Evolutionary conservation across 2,329 filamentous ascomycete species (phyloP).

Genomic region (Trichoderma sp.): DNA sequence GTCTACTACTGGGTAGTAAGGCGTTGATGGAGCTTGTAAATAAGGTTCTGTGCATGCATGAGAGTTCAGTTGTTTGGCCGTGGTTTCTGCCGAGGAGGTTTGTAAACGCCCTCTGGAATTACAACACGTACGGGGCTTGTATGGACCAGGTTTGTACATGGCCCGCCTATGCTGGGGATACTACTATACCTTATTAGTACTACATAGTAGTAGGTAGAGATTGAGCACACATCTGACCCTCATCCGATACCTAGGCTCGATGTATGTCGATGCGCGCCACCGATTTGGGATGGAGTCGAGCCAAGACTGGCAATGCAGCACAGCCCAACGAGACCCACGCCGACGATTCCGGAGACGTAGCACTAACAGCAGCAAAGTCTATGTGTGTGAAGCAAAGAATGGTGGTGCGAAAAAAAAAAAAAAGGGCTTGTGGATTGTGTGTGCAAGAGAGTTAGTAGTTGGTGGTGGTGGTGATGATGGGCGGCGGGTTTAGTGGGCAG

Average conservation of each 20-base stretch:
- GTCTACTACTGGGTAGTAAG: background rate
- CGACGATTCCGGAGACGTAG: background rate
- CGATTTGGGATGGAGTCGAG: conserved; percentile 2
- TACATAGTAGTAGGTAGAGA: no score
- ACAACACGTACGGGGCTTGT: background rate
- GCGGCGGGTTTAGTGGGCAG: background rate
- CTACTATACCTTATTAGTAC: no score
- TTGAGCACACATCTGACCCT: background rate
- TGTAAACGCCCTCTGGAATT: background rate
- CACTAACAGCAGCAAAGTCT: background rate
- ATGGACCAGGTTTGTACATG: background rate
- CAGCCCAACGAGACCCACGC: background rate
- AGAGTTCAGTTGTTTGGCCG: background rate
- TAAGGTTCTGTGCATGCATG: background rate
- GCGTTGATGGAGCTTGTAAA: background rate
- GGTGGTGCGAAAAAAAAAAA: background rate
- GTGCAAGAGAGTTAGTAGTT: background rate
- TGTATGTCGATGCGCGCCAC: background rate
- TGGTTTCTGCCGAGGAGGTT: background rate
- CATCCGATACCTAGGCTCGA: background rate
- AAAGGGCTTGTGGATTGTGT: background rate
- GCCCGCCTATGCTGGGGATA: no score
- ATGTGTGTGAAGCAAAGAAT: background rate
- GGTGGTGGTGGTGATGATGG: background rate
- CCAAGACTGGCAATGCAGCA: conserved; percentile 9